Evolutionary conservation across 1,139 yeast species (phyloP).

Genomic region (Candida buenavistaensis): DNA sequence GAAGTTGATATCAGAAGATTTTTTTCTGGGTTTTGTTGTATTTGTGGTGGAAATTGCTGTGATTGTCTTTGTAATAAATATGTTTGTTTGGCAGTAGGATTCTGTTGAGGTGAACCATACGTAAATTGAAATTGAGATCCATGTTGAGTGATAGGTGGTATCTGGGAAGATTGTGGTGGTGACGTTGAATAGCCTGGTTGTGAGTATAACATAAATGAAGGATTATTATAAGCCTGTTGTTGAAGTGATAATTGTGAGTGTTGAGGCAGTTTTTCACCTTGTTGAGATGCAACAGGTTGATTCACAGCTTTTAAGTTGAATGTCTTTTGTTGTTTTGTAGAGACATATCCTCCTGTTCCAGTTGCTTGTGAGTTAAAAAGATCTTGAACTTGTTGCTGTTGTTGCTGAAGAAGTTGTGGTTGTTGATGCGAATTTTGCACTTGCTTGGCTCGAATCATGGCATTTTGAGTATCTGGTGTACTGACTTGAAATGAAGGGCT

Average conservation of each 20-base stretch:
- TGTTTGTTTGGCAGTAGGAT: slow-evolving; percentile 5
- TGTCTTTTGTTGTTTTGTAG: slow-evolving; percentile 6
- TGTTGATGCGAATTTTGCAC: slow-evolving; percentile 6
- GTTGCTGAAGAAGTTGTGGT: slow-evolving; percentile 7
- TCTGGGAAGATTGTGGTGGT: background rate
- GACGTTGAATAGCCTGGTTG: slow-evolving; percentile 7
- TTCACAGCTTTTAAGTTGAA: slow-evolving; percentile 1
- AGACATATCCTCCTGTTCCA: background rate
- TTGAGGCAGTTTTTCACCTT: slow-evolving; percentile 5
- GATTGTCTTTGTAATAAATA: slow-evolving; percentile 11
- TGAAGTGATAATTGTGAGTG: slow-evolving; percentile 8
- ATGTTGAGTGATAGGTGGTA: slow-evolving; percentile 6
- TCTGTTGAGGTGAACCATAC: no score
- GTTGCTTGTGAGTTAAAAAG: slow-evolving; percentile 1
- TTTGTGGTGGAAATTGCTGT: slow-evolving; percentile 4
- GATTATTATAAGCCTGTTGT: slow-evolving; percentile 7
- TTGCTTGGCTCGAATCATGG: slow-evolving; percentile 6
- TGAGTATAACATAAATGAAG: slow-evolving; percentile 13
- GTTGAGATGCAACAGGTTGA: slow-evolving; percentile 1
- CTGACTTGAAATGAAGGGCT: slow-evolving; percentile 13
- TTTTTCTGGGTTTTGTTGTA: slow-evolving; percentile 3
- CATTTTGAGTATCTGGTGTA: slow-evolving; percentile 11
- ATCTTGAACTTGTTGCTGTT: slow-evolving; percentile 6
- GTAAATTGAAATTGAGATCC: slow-evolving; percentile 7
- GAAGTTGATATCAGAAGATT: slow-evolving; percentile 8